These are phyloP conservation scores for Nakataea oryzae DNA, from an alignment of 2,329 filamentous ascomycete species.

Conservation along the genomic window DNA sequence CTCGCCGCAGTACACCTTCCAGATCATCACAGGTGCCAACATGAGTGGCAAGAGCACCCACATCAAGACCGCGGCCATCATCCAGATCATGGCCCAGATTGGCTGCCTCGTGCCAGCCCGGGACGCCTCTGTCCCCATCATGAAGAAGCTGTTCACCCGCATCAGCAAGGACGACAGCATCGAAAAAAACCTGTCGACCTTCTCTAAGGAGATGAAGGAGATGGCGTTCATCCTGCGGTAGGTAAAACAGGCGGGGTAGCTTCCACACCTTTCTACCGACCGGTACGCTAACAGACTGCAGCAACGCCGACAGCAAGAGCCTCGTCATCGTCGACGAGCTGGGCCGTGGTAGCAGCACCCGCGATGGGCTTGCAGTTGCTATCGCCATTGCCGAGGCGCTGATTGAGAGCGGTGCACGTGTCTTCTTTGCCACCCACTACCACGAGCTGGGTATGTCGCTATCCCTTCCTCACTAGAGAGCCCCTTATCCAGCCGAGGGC, in stretches of 20 bases:
- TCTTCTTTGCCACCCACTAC: constrained; percentile 96
- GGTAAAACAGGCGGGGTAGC: background rate
- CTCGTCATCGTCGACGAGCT: constrained; percentile 86
- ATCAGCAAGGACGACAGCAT: constrained; percentile 81
- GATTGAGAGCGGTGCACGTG: constrained; percentile 63
- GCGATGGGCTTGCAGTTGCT: constrained; percentile 82
- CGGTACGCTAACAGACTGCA: constrained; percentile 10
- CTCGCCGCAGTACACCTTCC: constrained; percentile 69
- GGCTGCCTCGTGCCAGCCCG: constrained; percentile 82
- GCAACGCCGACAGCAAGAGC: constrained; percentile 67
- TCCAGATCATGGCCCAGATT: constrained; percentile 89
- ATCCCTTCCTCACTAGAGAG: background rate
- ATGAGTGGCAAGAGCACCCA: constrained; percentile 99
- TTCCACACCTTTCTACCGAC: background rate
- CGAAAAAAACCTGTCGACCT: constrained; percentile 86
- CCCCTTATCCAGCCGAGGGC: too few species aligned
- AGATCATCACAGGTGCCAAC: constrained; percentile 91
- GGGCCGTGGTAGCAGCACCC: constrained; percentile 79
- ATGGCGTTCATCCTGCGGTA: constrained; percentile 80
- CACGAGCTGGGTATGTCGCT: constrained; percentile 57
- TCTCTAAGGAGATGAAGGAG: constrained; percentile 90
- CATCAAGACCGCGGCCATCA: constrained; percentile 73
- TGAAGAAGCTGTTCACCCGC: constrained; percentile 77
- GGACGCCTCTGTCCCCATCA: constrained; percentile 71
- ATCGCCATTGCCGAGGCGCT: constrained; percentile 84